These are phyloP conservation scores for Monoraphidium neglectum DNA, from an alignment of 139 green algal genomes.

Conservation along the genomic window DNA sequence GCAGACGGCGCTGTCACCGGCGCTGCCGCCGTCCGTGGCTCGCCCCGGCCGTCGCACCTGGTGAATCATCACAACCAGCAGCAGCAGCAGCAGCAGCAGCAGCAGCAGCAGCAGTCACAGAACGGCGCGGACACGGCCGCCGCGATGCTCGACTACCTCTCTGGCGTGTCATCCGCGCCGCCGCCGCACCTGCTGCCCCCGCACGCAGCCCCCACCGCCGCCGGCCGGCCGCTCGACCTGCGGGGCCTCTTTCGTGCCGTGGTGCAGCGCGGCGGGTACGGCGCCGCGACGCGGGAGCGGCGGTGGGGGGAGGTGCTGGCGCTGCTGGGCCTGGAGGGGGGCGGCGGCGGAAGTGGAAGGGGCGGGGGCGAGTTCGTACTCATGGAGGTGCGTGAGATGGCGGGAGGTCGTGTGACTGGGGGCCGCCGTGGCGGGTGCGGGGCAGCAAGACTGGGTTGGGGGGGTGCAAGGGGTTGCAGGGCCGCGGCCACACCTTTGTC, in stretches of 20 bases:
- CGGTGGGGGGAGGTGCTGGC: background rate
- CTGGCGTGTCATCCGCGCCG: background rate
- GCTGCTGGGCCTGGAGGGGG: background rate
- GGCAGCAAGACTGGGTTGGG: too few species aligned
- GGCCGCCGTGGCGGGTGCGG: too few species aligned
- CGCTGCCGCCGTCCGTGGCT: too few species aligned
- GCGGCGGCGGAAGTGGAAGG: constrained; percentile 3
- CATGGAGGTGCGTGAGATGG: too few species aligned
- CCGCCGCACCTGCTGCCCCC: constrained; percentile 22
- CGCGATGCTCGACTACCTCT: constrained; percentile 16
- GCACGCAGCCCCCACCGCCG: constrained; percentile 3
- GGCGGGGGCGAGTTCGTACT: background rate
- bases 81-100: too few species aligned
- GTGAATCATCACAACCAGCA: too few species aligned
- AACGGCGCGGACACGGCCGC: constrained; percentile 3
- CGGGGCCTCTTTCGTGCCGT: constrained; percentile 17
- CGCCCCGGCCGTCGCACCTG: too few species aligned
- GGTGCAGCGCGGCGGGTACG: background rate
- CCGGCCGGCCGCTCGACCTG: constrained; percentile 1
- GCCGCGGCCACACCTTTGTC: too few species aligned
- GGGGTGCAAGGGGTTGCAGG: too few species aligned
- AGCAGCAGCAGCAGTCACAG: background rate
- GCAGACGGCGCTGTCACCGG: too few species aligned
- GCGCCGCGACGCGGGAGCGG: background rate
- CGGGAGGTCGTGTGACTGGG: too few species aligned